Evolutionary conservation across 2,329 filamentous ascomycete species (phyloP).

Genomic region (Chalara sp.): DNA sequence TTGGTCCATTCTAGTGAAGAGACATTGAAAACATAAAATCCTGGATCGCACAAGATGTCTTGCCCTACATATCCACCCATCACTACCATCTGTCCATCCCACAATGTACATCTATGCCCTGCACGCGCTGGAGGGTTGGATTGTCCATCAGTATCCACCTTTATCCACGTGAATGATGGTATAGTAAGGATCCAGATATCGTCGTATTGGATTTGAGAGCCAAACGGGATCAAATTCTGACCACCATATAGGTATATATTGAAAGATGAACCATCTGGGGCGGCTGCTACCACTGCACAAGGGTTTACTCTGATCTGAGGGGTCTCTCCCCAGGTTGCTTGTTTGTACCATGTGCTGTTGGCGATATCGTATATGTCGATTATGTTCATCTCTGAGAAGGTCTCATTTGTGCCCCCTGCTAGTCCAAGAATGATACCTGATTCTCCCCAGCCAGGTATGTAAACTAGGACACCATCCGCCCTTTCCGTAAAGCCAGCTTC

Average conservation of each 20-base stretch:
- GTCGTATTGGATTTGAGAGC: conserved; percentile 50
- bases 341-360: conserved; percentile 65
- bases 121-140: conserved; percentile 53
- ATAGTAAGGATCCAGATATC: conserved; percentile 72
- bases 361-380: conserved; percentile 76
- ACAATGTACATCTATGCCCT: conserved; percentile 63
- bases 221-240: conserved; percentile 62
- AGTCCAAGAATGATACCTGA: conserved; percentile 66
- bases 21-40: conserved; percentile 68
- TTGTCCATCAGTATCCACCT: conserved; percentile 48
- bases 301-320: conserved; percentile 65
- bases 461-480: conserved; percentile 67
- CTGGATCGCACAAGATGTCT: conserved; percentile 58
- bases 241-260: conserved; percentile 76
- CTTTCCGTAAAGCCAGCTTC: conserved; percentile 62
- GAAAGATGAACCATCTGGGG: conserved; percentile 66
- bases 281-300: conserved; percentile 62
- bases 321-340: conserved; percentile 56
- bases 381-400: conserved; percentile 48
- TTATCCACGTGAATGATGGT: conserved; percentile 67
- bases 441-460: conserved; percentile 67
- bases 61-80: conserved; percentile 62
- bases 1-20: conserved; percentile 56
- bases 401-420: conserved; percentile 62
- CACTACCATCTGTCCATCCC: conserved; percentile 64